Evolutionary conservation across 2,329 filamentous ascomycete species (phyloP), one percentile per base, ranked within the genome.

Genomic region (Botrytis deweyae): DNA sequence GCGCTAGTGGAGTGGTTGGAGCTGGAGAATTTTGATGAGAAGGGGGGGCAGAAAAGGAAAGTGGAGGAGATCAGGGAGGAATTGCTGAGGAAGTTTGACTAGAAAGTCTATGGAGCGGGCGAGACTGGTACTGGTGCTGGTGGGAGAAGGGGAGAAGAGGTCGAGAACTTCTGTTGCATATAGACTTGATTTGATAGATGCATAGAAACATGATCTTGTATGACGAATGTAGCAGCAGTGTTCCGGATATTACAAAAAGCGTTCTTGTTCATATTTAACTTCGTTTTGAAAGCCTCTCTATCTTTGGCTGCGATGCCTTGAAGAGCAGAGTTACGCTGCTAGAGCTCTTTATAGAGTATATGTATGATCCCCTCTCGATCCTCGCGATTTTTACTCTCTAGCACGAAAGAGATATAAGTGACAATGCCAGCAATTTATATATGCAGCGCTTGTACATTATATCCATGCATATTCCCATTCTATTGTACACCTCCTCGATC

Each of bases 1-100:
- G 86, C 79, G 0, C 82, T 91, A 65, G 85, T 88, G 77, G 76
- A 68, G 29, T 92, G 90, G 90, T 76, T 92, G 66, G 81, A 81
- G 29, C 80, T 83, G 20, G 80, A 78, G 77, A 72, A 69, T 36
- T 72, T 72, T 62, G 86, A 90, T 77, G 80, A 80, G 10, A 77
- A 85, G 3, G 89, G 88, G 0, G 82, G 77, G 70, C 90, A 91
- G 80, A 84, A 79, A 72, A 84, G 77, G 76, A 84, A 78, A 40
- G 74, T 91, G 74, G 78, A 79, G 74, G 76, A 77, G n/a, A 55
- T 80, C 52, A 77, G 77, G 62, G 72, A 62, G 65, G 63, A 70
- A 14, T 33, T 71, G 7, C 29, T 59, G 49, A 58, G 4, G 20
- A 36, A 20, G 20, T n/a, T 44, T 10, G 9, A 58, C 40, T 68